Conservation (phyloP, 805 yeast genomes). For the Tetrapisispora namnaoensis region DNA sequence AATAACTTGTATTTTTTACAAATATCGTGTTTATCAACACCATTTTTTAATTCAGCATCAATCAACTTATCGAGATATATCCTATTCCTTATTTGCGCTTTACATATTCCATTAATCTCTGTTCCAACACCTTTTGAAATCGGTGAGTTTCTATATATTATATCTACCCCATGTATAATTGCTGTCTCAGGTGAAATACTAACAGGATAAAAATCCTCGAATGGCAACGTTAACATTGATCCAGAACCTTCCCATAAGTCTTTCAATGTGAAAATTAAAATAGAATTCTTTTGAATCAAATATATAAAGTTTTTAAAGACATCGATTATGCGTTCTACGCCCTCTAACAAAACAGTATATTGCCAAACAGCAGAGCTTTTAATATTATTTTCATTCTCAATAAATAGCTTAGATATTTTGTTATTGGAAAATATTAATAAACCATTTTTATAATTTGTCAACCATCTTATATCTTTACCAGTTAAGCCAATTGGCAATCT, state of each 20-base stretch:
- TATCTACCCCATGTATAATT: conserved; percentile 19
- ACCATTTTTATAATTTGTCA: conserved; percentile 17
- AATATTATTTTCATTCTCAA: not conserved
- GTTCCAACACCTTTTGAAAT: not conserved
- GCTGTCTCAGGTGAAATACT: conserved; percentile 24
- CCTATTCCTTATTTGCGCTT: conserved; percentile 15
- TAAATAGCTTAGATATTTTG: conserved; percentile 12
- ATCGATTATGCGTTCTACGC: conserved; percentile 25
- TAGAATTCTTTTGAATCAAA: conserved; percentile 13
- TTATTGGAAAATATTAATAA: conserved; percentile 15
- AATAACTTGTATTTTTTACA: conserved; percentile 15
- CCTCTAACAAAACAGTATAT: conserved; percentile 8
- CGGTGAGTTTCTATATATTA: not conserved
- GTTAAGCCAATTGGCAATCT: conserved; percentile 5
- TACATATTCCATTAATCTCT: not conserved
- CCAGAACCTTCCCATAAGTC: conserved; percentile 18
- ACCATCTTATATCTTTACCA: conserved; percentile 17
- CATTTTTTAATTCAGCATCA: conserved; percentile 9
- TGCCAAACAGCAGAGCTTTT: conserved; percentile 7
- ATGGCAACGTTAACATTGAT: conserved; percentile 8
- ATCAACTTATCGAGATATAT: conserved; percentile 26
- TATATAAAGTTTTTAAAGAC: conserved; percentile 18
- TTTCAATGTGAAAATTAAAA: conserved; percentile 13
- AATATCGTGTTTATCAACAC: conserved; percentile 11
- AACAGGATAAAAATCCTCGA: conserved; percentile 23